Percentiles rank a stretch among this genome's conserved stretches.
phyloP scores from a whole-genome alignment of 2,329 filamentous ascomycete species.

The Gnomoniopsis sp. region DNA sequence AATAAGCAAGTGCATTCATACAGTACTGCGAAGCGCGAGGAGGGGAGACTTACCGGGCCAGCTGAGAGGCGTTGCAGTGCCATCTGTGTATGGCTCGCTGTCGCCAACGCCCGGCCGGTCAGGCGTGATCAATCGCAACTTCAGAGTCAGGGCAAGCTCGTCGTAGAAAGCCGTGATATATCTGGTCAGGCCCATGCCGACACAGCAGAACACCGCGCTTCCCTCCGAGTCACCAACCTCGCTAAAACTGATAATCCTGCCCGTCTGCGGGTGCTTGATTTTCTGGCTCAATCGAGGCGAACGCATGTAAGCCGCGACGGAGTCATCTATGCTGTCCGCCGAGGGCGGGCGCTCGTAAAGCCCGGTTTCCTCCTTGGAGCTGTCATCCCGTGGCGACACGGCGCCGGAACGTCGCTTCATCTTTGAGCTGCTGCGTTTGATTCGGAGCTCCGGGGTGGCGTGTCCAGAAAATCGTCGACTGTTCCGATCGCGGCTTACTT shows the following conservation, averaged over 20 bases:
- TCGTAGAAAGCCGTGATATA: conserved; percentile 98
- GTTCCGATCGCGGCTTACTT: conserved; percentile 44
- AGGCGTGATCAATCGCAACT: conserved; percentile 85
- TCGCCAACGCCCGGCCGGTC: conserved; percentile 93
- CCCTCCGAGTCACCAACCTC: conserved; percentile 93
- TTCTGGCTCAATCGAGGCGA: conserved; percentile 84
- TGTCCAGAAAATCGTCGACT: conserved; percentile 45
- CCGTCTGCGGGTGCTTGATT: conserved; percentile 80
- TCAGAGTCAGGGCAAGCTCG: conserved; percentile 84
- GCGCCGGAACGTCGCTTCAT: conserved; percentile 56
- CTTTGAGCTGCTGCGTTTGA: conserved; percentile 55
- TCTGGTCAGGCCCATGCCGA: conserved; percentile 94
- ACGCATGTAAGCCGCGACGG: conserved; percentile 79
- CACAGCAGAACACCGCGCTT: conserved; percentile 90
- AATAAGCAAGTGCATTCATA: conserved; percentile 25
- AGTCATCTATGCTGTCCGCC: conserved; percentile 82
- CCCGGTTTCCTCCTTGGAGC: conserved; percentile 17
- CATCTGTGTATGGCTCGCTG: conserved; percentile 80
- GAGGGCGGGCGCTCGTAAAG: conserved; percentile 72
- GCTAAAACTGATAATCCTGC: conserved; percentile 88
- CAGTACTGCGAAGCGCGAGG: not conserved
- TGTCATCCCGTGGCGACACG: conserved; percentile 40
- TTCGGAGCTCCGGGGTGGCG: conserved; percentile 42
- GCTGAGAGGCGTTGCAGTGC: conserved; percentile 78
- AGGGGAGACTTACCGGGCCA: conserved; percentile 74